Evolutionary conservation across 2,329 filamentous ascomycete genomes (phyloP).

Genomic region (Trichoderma lentiforme): DNA sequence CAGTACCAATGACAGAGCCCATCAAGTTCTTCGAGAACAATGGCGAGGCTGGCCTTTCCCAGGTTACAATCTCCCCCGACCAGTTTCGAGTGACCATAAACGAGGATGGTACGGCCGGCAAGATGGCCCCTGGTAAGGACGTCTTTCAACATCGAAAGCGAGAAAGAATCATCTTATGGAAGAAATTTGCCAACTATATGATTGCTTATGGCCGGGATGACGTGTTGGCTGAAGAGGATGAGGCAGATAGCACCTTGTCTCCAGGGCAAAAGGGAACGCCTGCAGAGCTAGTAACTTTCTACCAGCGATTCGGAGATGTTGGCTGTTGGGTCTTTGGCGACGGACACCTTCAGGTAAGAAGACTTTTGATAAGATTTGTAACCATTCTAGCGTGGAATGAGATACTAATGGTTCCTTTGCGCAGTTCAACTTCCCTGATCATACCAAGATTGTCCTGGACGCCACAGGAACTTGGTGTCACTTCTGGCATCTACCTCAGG

Average conservation of each 20-base stretch:
- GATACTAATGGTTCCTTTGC: constrained; percentile 24
- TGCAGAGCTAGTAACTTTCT: constrained; percentile 69
- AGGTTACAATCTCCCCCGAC: constrained; percentile 62
- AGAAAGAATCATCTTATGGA: constrained; percentile 65
- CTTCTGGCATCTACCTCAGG: constrained; percentile 72
- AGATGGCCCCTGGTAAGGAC: constrained; percentile 60
- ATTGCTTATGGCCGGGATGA: constrained; percentile 71
- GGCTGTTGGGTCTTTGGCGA: constrained; percentile 80
- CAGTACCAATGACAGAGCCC: constrained; percentile 58
- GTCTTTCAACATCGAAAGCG: constrained; percentile 64
- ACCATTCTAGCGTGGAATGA: neutral
- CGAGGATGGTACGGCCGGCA: constrained; percentile 57
- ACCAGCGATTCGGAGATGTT: constrained; percentile 76
- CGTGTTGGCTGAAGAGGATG: constrained; percentile 43
- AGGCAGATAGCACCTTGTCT: constrained; percentile 38
- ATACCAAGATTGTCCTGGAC: constrained; percentile 80
- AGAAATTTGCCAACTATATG: constrained; percentile 74
- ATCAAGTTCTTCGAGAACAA: constrained; percentile 75
- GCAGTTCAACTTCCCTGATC: constrained; percentile 83
- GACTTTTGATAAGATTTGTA: neutral
- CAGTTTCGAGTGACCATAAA: constrained; percentile 55
- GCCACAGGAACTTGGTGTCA: constrained; percentile 71
- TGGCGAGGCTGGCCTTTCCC: constrained; percentile 59
- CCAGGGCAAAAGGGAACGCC: constrained; percentile 37
- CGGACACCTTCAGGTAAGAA: constrained; percentile 67